phyloP scores from a whole-genome alignment of 805 yeast species.

The Kluyveromyces starmeri region DNA sequence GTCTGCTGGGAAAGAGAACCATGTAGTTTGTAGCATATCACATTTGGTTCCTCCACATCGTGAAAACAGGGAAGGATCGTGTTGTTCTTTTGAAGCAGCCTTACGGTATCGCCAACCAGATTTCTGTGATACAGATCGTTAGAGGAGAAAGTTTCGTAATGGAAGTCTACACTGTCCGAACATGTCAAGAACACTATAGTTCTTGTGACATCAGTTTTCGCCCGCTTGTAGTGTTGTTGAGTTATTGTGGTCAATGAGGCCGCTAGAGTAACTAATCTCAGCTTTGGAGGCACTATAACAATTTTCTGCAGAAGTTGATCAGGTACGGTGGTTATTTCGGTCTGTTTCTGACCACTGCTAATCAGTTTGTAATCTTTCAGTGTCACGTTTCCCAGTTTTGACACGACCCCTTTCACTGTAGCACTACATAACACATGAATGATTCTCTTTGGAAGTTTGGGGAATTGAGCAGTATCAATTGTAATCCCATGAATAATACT shows the following conservation, averaged over 20 bases:
- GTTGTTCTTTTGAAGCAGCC: slow-evolving; percentile 23
- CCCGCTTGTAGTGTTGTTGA: slow-evolving; percentile 15
- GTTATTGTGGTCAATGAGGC: slow-evolving; percentile 51
- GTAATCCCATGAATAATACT: slow-evolving; percentile 43
- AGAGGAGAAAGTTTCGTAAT: slow-evolving; percentile 56
- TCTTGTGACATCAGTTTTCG: slow-evolving; percentile 32
- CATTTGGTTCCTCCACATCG: slow-evolving; percentile 30
- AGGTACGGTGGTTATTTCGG: slow-evolving; percentile 51
- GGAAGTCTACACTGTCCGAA: slow-evolving; percentile 94
- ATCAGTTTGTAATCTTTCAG: slow-evolving; percentile 68
- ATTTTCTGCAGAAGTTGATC: slow-evolving; percentile 80
- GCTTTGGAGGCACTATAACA: slow-evolving; percentile 84
- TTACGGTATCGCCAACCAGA: slow-evolving; percentile 28
- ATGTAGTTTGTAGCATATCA: slow-evolving; percentile 63
- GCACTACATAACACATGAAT: slow-evolving; percentile 89
- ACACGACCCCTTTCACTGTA: slow-evolving; percentile 74
- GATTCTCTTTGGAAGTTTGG: slow-evolving; percentile 57
- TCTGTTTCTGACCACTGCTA: slow-evolving; percentile 25
- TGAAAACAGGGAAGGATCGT: slow-evolving; percentile 27
- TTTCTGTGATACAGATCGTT: slow-evolving; percentile 41
- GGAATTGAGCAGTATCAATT: slow-evolving; percentile 33
- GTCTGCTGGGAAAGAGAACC: slow-evolving; percentile 83
- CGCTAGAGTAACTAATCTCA: slow-evolving; percentile 74
- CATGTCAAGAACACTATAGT: slow-evolving; percentile 87
- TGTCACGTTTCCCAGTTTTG: slow-evolving; percentile 71